Percentiles rank a stretch among this genome's conserved stretches.
Conservation (phyloP, 2,329 filamentous ascomycete species). For the Clonostachys solani region DNA sequence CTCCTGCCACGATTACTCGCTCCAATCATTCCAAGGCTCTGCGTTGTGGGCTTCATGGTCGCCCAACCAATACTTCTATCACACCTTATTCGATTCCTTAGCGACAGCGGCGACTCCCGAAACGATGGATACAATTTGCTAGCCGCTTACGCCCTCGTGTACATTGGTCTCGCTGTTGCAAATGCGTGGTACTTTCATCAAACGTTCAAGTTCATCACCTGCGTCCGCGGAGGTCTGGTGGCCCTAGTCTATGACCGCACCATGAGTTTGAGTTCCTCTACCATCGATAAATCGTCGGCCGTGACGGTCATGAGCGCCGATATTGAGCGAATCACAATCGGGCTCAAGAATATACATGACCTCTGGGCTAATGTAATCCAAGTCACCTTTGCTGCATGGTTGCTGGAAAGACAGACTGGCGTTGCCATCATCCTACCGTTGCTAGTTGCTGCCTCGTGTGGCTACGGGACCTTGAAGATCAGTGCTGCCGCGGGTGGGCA, state of each 20-base stretch:
- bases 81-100: neutral
- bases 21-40: neutral
- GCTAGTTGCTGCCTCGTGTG: slow-evolving; percentile 8
- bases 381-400: slow-evolving; percentile 20
- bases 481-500: slow-evolving; percentile 4
- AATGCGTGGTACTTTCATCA: slow-evolving; percentile 26
- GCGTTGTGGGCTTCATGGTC: neutral
- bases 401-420: slow-evolving; percentile 22
- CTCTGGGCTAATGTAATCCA: slow-evolving; percentile 22
- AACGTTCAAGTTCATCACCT: slow-evolving; percentile 18
- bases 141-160: slow-evolving; percentile 10
- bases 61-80: neutral
- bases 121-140: slow-evolving; percentile 1
- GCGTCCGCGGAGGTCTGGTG: slow-evolving; percentile 22
- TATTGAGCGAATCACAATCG: slow-evolving; percentile 19
- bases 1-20: neutral
- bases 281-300: slow-evolving; percentile 18
- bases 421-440: slow-evolving; percentile 23
- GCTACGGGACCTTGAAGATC: slow-evolving; percentile 9
- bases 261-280: slow-evolving; percentile 15
- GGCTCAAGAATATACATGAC: slow-evolving; percentile 19
- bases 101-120: too few species aligned
- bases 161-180: slow-evolving; percentile 11
- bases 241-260: slow-evolving; percentile 20
- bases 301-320: slow-evolving; percentile 23